A percentile compares a stretch with the other conserved stretches of the same genome.
These are phyloP conservation scores for Achaetomium macrosporum DNA, from an alignment of 2,329 filamentous ascomycete species.

Conservation along the genomic window DNA sequence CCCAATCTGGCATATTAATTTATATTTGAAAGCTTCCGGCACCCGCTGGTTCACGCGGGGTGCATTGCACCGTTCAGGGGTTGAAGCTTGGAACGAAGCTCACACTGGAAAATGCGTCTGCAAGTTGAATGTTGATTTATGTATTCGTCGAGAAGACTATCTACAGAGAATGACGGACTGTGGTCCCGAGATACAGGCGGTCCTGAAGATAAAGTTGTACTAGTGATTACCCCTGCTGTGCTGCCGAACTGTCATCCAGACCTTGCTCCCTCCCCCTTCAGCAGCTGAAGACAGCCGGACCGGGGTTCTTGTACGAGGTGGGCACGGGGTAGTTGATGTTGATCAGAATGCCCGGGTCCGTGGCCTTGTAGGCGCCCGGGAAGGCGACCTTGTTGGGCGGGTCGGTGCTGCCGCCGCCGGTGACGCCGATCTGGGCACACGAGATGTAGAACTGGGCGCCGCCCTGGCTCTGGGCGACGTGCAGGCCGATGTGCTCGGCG, in stretches of 20 bases:
- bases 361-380: slow-evolving; percentile 38
- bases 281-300: slow-evolving; percentile 25
- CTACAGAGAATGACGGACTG: background rate
- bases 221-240: no score
- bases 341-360: slow-evolving; percentile 38
- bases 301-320: slow-evolving; percentile 32
- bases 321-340: slow-evolving; percentile 40
- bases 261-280: slow-evolving; percentile 2
- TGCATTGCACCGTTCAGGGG: background rate
- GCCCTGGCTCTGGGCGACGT: slow-evolving; percentile 34
- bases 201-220: no score
- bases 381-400: slow-evolving; percentile 35
- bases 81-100: no score
- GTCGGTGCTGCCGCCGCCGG: slow-evolving; percentile 36
- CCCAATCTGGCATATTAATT: slow-evolving; percentile 9
- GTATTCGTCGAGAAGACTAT: background rate
- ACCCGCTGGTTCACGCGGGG: background rate
- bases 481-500: slow-evolving; percentile 44
- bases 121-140: no score
- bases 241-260: no score
- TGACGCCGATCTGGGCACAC: slow-evolving; percentile 38
- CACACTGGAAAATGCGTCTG: no score
- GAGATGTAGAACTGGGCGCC: slow-evolving; percentile 44
- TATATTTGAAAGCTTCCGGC: slow-evolving; percentile 5
- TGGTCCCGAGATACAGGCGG: no score